Conservation (phyloP, 176 grass and related monocot species). For the Oryza nivara region DNA sequence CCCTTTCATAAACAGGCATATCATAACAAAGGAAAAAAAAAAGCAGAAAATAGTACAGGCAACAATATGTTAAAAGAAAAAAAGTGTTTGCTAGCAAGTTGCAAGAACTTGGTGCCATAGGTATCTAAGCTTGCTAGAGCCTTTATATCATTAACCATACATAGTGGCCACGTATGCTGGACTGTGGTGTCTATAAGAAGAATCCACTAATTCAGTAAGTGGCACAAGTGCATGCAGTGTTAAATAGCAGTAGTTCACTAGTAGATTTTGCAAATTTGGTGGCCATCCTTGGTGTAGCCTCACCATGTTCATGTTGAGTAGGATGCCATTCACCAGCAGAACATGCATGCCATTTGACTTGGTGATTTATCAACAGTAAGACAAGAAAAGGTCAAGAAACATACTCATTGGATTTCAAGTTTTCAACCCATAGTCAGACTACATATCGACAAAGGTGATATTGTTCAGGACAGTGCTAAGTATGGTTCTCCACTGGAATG, state of each 20-base stretch:
- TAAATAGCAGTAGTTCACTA: constrained; percentile 38
- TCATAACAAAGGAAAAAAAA: not conserved
- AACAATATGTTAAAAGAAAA: not conserved
- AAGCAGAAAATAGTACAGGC: not conserved
- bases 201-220: constrained; percentile 44
- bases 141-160: constrained; percentile 6
- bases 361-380: not conserved
- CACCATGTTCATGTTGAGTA: constrained; percentile 46
- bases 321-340: constrained; percentile 31
- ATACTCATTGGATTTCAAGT: not conserved
- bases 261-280: constrained; percentile 39
- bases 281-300: constrained; percentile 43
- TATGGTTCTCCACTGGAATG: not conserved
- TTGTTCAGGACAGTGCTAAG: not conserved
- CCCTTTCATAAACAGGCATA: not conserved
- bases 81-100: not conserved
- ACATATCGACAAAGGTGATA: not conserved
- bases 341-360: constrained; percentile 35
- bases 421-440: not conserved
- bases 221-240: constrained; percentile 19
- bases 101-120: constrained; percentile 11
- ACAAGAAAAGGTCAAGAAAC: not conserved
- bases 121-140: constrained; percentile 26
- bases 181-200: constrained; percentile 35
- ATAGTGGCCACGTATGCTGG: constrained; percentile 6